Conservation (phyloP, 305 asterid genomes). For the Ilex paraguariensis region DNA sequence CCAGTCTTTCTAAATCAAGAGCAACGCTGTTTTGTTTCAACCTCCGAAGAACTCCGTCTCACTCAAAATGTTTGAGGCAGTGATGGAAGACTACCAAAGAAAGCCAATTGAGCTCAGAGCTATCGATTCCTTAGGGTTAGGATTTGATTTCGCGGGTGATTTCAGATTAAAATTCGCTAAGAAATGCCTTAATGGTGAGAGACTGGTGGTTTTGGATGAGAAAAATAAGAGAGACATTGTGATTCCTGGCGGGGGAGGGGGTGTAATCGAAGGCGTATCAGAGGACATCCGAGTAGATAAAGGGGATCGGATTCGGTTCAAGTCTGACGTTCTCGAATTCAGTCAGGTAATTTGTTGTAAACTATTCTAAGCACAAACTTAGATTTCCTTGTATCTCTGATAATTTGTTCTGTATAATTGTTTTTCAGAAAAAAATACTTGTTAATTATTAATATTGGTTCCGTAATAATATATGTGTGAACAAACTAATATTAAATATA, state of each 20-base stretch:
- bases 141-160: slow-evolving; percentile 94
- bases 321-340: slow-evolving; percentile 84
- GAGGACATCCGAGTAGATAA: slow-evolving; percentile 78
- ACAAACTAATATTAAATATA: too few species aligned
- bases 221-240: slow-evolving; percentile 52
- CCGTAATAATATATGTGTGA: too few species aligned
- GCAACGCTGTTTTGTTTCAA: too few species aligned
- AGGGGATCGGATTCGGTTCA: slow-evolving; percentile 88
- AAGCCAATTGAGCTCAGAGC: slow-evolving; percentile 71
- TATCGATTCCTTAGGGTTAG: slow-evolving; percentile 76
- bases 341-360: slow-evolving; percentile 46
- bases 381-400: background rate
- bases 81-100: slow-evolving; percentile 27
- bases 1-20: background rate
- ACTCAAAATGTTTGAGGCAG: slow-evolving; percentile 8
- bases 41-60: slow-evolving; percentile 1
- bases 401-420: too few species aligned
- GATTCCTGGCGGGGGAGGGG: slow-evolving; percentile 55
- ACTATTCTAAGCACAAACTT: background rate
- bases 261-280: slow-evolving; percentile 53
- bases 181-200: slow-evolving; percentile 48
- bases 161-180: slow-evolving; percentile 86
- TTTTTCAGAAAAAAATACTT: too few species aligned
- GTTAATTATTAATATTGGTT: too few species aligned
- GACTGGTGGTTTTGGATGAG: slow-evolving; percentile 65